A percentile compares a stretch with the other conserved stretches of the same genome.
phyloP scores from a whole-genome alignment of 2,329 filamentous ascomycete species.

The Alternaria conjuncta region DNA sequence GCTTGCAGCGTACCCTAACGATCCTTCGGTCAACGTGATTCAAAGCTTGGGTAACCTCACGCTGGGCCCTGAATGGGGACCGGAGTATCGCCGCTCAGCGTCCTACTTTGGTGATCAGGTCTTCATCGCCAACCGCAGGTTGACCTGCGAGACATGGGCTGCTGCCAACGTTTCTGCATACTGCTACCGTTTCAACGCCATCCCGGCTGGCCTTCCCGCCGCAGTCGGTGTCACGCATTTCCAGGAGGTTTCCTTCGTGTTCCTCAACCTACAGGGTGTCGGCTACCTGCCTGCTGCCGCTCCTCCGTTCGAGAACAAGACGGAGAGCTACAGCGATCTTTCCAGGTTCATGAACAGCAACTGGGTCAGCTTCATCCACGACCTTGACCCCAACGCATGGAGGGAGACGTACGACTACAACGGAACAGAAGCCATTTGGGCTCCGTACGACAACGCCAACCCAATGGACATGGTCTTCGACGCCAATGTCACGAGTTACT shows the following conservation, averaged over 20 bases:
- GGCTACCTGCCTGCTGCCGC: slow-evolving; percentile 48
- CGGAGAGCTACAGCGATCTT: slow-evolving; percentile 47
- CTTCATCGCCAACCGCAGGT: slow-evolving; percentile 64
- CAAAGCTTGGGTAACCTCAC: slow-evolving; percentile 28
- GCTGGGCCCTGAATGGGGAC: slow-evolving; percentile 29
- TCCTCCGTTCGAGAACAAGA: slow-evolving; percentile 45
- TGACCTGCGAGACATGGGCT: slow-evolving; percentile 61
- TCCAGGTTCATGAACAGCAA: slow-evolving; percentile 52
- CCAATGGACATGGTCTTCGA: slow-evolving; percentile 56
- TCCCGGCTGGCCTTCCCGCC: slow-evolving; percentile 53
- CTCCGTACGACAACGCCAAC: slow-evolving; percentile 44
- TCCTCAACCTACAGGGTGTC: slow-evolving; percentile 53
- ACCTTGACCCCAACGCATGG: slow-evolving; percentile 39
- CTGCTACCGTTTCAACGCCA: slow-evolving; percentile 68
- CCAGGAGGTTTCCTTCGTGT: slow-evolving; percentile 57
- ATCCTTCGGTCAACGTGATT: slow-evolving; percentile 34
- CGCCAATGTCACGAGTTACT: slow-evolving; percentile 50
- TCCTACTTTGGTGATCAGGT: slow-evolving; percentile 61
- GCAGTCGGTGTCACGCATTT: slow-evolving; percentile 61
- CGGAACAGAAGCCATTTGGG: slow-evolving; percentile 46
- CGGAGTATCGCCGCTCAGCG: slow-evolving; percentile 60
- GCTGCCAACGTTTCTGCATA: slow-evolving; percentile 59
- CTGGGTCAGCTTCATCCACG: slow-evolving; percentile 57
- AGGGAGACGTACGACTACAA: slow-evolving; percentile 23
- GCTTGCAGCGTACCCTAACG: slow-evolving; percentile 39